Base-by-base conservation (phyloP, 345 rosid species). In the Arabis alpina region DNA sequence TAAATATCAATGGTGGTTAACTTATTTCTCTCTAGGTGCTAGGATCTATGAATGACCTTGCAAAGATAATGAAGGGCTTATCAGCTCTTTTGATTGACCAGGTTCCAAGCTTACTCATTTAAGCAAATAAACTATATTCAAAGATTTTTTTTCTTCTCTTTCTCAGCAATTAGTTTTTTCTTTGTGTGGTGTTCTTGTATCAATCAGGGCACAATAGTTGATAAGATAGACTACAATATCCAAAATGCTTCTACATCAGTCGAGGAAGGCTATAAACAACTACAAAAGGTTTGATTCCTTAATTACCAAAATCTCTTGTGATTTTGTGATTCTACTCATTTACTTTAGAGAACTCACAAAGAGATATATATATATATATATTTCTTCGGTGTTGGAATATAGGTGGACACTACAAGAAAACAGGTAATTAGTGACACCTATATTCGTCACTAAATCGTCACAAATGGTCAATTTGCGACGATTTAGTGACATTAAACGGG, bases 1-100 rank as follows among this genome's bases (percentile, higher is more conserved):
- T 5, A 44, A 5, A 9, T 61, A 15, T 47, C 24, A 0, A 1
- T 45, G 42, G 36, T 57, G 56, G 57, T n/a, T n/a, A 53, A 64
- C 64, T 78, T 30, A 8, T 37, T 44, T 52, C 15, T 47, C 14
- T 64, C 11, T 76, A 92, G 98, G 98, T 85, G 6, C 82, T 89
- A 80, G 84, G 91, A 39, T 89, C 98, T 0, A 96, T 92, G 76
- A 86, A 85, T 72, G 98, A 92, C 70, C 91, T 92, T 53, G 96
- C 96, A 68, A 92, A 92, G 78, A 86, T 92, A 54, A 89, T 92
- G 98, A 92, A 92, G 73, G 98, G 89, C 79, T 68, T 92, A 71
- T 92, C 96, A 1, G 86, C 83, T 59, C 92, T 92, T 73, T 96
- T 89, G 70, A 92, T 92, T 82, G 98, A 92, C 66, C 98, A 92